Conservation (phyloP, 768 basidiomycete species). For the Trametes elegans region DNA sequence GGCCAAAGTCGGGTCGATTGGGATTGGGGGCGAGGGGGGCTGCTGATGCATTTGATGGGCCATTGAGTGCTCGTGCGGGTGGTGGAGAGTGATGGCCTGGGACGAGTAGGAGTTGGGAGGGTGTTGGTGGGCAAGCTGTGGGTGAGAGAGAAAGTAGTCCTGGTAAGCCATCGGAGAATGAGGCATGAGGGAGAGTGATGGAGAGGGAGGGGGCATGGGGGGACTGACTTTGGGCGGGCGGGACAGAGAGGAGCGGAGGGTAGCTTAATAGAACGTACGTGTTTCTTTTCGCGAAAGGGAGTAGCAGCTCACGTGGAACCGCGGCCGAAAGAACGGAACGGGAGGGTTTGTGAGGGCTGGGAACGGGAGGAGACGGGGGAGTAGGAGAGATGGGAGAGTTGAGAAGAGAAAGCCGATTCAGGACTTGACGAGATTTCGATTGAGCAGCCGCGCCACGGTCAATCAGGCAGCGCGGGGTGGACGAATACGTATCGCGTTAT, state of each 20-base stretch:
- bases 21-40: slow-evolving; percentile 58
- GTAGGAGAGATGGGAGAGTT: slow-evolving; percentile 21
- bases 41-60: slow-evolving; percentile 48
- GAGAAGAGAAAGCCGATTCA: slow-evolving; percentile 22
- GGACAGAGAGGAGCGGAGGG: slow-evolving; percentile 9
- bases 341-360: slow-evolving; percentile 21
- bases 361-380: slow-evolving; percentile 18
- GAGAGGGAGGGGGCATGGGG: slow-evolving; percentile 1
- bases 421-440: slow-evolving; percentile 13
- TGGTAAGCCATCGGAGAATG: slow-evolving; percentile 28
- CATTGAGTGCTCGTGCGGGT: slow-evolving; percentile 39
- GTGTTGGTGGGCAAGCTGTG: slow-evolving; percentile 28
- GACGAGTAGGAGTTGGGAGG: slow-evolving; percentile 30
- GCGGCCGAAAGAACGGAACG: slow-evolving; percentile 21
- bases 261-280: slow-evolving; percentile 20
- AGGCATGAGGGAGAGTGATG: slow-evolving; percentile 14
- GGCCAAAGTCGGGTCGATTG: slow-evolving; percentile 65
- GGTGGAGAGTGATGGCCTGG: slow-evolving; percentile 33
- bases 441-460: slow-evolving; percentile 18
- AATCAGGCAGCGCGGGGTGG: slow-evolving; percentile 9
- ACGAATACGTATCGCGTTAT: background rate
- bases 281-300: slow-evolving; percentile 6
- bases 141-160: slow-evolving; percentile 28
- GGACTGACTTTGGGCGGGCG: slow-evolving; percentile 13
- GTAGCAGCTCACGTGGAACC: slow-evolving; percentile 18